Conservation (phyloP, 805 yeast genomes). For the Nakazawaea wickerhamii region DNA sequence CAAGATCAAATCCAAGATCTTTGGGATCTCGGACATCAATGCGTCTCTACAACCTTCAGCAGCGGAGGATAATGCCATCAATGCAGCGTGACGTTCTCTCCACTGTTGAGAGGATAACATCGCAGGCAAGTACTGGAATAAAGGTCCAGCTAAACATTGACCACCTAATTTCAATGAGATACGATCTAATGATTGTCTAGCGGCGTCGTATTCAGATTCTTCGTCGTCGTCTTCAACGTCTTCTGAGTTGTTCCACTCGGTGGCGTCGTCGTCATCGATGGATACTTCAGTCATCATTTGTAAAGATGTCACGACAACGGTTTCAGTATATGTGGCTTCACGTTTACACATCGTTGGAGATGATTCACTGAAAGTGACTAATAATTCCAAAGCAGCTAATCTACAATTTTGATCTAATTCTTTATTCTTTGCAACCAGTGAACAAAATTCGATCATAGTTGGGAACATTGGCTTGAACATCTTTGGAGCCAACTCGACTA, state of each 20-base stretch:
- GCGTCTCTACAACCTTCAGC: slow-evolving; percentile 97
- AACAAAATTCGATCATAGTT: slow-evolving; percentile 78
- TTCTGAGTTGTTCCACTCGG: slow-evolving; percentile 83
- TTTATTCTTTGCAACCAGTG: slow-evolving; percentile 75
- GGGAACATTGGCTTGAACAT: slow-evolving; percentile 89
- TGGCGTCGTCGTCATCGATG: slow-evolving; percentile 79
- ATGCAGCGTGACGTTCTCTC: slow-evolving; percentile 95
- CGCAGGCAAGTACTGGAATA: slow-evolving; percentile 80
- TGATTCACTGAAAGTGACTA: slow-evolving; percentile 87
- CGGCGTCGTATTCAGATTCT: slow-evolving; percentile 84
- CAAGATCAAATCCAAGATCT: slow-evolving; percentile 74
- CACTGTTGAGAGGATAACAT: slow-evolving; percentile 75
- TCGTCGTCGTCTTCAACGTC: slow-evolving; percentile 74
- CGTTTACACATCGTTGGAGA: slow-evolving; percentile 93
- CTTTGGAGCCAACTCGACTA: slow-evolving; percentile 91
- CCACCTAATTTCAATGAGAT: slow-evolving; percentile 82
- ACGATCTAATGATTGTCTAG: slow-evolving; percentile 92
- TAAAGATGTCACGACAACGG: slow-evolving; percentile 68
- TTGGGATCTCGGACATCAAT: slow-evolving; percentile 73
- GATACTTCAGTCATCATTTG: slow-evolving; percentile 92
- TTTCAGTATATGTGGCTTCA: slow-evolving; percentile 63
- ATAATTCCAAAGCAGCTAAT: slow-evolving; percentile 79
- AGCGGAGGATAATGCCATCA: slow-evolving; percentile 94
- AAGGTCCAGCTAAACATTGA: slow-evolving; percentile 72
- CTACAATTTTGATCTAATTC: slow-evolving; percentile 78